Conservation (phyloP, 2,329 filamentous ascomycete genomes). For the Sporothrix luriei region DNA sequence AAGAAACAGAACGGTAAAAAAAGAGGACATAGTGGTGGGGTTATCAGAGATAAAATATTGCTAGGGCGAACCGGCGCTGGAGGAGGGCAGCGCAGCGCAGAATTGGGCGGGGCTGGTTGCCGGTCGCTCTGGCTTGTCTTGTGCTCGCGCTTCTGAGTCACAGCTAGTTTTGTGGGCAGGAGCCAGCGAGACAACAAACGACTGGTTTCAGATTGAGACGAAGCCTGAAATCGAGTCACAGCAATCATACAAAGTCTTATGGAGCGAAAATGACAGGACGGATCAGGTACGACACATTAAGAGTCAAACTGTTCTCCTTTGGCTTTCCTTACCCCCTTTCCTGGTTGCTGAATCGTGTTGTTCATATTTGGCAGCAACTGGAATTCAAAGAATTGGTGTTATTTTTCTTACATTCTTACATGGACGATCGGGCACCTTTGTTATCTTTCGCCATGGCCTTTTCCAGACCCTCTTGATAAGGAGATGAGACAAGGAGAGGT, state of each 20-base stretch:
- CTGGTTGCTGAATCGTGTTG: too few relatives aligned
- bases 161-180: conserved; percentile 34
- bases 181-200: conserved; percentile 24
- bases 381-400: not conserved
- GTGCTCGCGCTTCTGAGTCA: conserved; percentile 34
- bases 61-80: conserved; percentile 23
- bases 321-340: too few relatives aligned
- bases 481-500: conserved; percentile 21
- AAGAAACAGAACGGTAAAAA: conserved; percentile 13
- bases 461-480: not conserved
- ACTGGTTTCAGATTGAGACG: conserved; percentile 32
- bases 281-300: not conserved
- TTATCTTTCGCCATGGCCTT: not conserved
- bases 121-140: not conserved
- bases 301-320: not conserved
- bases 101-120: conserved; percentile 34
- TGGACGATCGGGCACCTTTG: not conserved
- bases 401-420: not conserved
- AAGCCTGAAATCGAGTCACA: conserved; percentile 17
- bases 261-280: conserved; percentile 9
- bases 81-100: conserved; percentile 25
- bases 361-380: not conserved
- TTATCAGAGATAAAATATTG: conserved; percentile 26
- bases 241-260: not conserved
- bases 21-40: conserved; percentile 16